A percentile compares a stretch with the other conserved stretches of the same genome.
These are phyloP conservation scores for Hypoxylon sp. DNA, from an alignment of 2,329 filamentous ascomycete species.

Conservation along the genomic window DNA sequence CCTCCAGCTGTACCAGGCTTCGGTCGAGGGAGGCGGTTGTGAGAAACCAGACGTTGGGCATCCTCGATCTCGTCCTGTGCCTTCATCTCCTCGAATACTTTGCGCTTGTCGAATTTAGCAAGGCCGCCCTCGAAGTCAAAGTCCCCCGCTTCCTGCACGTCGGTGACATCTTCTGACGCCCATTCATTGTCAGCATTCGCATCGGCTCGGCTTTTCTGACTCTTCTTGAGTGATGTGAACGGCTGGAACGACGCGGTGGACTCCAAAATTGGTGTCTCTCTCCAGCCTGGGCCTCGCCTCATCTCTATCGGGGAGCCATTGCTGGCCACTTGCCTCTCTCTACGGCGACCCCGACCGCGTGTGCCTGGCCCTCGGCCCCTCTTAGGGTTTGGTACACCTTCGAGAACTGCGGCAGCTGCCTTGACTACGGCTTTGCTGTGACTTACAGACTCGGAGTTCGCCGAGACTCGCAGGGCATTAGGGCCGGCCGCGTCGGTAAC, in stretches of 20 bases:
- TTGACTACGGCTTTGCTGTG: conserved; percentile 41
- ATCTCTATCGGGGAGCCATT: conserved; percentile 37
- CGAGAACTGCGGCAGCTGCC: conserved; percentile 39
- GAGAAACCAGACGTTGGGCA: conserved; percentile 87
- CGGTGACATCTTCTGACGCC: conserved; percentile 95
- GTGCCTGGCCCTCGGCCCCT: conserved; percentile 45
- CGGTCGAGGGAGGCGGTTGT: conserved; percentile 76
- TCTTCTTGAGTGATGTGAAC: conserved; percentile 70
- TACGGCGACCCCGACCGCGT: conserved; percentile 43
- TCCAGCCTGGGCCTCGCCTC: conserved; percentile 65
- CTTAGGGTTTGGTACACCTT: conserved; percentile 20
- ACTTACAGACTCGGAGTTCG: conserved; percentile 30
- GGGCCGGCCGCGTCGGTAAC: conserved; percentile 40
- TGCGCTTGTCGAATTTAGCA: conserved; percentile 94
- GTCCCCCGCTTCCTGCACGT: conserved; percentile 91
- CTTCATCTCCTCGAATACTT: conserved; percentile 90
- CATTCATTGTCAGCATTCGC: conserved; percentile 77
- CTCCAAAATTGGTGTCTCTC: conserved; percentile 70
- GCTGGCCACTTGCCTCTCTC: conserved; percentile 32
- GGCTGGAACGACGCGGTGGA: conserved; percentile 73
- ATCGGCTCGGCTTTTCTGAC: conserved; percentile 58
- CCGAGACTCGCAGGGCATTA: conserved; percentile 30
- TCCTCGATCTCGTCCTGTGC: conserved; percentile 92
- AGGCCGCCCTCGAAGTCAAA: conserved; percentile 93
- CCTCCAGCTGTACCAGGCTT: conserved; percentile 80